Evolutionary conservation across 2,329 filamentous ascomycete genomes (phyloP).

Genomic region (Pezicula neosporulosa): DNA sequence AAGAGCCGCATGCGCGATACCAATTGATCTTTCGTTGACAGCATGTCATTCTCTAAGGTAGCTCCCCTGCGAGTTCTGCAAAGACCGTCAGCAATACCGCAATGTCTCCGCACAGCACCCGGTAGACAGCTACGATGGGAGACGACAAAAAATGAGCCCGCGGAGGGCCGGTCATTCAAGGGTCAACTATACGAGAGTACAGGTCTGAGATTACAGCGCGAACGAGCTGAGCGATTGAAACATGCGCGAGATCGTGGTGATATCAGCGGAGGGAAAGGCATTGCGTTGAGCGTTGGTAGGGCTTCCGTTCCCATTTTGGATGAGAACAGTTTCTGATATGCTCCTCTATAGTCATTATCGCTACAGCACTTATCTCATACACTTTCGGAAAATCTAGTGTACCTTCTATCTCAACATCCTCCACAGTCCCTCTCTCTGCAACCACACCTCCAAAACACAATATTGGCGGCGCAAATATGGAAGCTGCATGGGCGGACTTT

Average conservation of each 20-base stretch:
- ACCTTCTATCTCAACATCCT: slow-evolving; percentile 46
- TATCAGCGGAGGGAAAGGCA: slow-evolving; percentile 38
- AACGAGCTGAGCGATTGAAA: slow-evolving; percentile 49
- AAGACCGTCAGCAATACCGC: slow-evolving; percentile 8
- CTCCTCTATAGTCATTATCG: slow-evolving; percentile 20
- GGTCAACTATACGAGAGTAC: slow-evolving; percentile 60
- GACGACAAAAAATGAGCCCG: not conserved
- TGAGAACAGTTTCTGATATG: slow-evolving; percentile 3
- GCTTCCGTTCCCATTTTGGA: slow-evolving; percentile 1
- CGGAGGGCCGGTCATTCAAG: slow-evolving; percentile 40
- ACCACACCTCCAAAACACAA: slow-evolving; percentile 52
- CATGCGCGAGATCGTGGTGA: slow-evolving; percentile 40
- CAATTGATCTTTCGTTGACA: not conserved
- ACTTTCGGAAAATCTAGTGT: slow-evolving; percentile 55
- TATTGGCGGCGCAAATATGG: slow-evolving; percentile 58
- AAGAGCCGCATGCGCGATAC: not conserved
- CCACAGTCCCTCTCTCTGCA: slow-evolving; percentile 55
- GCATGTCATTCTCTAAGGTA: slow-evolving; percentile 19
- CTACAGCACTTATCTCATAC: slow-evolving; percentile 36
- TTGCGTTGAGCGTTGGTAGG: slow-evolving; percentile 53
- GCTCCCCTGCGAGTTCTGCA: slow-evolving; percentile 21
- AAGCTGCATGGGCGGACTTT: slow-evolving; percentile 69
- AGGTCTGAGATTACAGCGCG: slow-evolving; percentile 48
- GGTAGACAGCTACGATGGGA: slow-evolving; percentile 20
- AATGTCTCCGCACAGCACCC: slow-evolving; percentile 15